These are phyloP conservation scores for Achaetomium macrosporum DNA, from an alignment of 2,329 filamentous ascomycete species.

Conservation along the genomic window DNA sequence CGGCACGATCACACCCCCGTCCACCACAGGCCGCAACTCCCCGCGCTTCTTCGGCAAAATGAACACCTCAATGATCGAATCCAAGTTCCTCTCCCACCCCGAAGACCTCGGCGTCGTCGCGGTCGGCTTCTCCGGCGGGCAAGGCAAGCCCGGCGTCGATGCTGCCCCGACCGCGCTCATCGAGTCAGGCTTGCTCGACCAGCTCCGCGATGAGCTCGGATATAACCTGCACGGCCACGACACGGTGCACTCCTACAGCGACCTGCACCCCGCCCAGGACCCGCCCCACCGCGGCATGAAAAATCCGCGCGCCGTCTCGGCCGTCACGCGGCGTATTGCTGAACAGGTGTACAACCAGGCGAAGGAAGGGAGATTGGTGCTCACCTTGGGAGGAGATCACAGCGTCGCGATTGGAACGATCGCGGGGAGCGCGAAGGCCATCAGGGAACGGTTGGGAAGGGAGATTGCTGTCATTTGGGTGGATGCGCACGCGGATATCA, in stretches of 20 bases:
- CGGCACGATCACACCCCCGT: slow-evolving; percentile 4
- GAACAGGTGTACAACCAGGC: slow-evolving; percentile 86
- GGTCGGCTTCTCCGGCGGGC: slow-evolving; percentile 93
- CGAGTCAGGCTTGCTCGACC: slow-evolving; percentile 75
- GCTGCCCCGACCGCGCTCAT: slow-evolving; percentile 85
- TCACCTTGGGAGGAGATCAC: slow-evolving; percentile 94
- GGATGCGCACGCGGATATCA: slow-evolving; percentile 96
- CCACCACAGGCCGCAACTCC: slow-evolving; percentile 5
- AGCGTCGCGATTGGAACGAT: slow-evolving; percentile 93
- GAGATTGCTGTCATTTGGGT: slow-evolving; percentile 98
- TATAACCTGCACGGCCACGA: slow-evolving; percentile 84
- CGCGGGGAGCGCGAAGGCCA: slow-evolving; percentile 78
- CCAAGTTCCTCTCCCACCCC: slow-evolving; percentile 73
- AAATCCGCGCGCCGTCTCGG: slow-evolving; percentile 78
- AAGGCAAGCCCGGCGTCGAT: slow-evolving; percentile 91
- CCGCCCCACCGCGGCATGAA: slow-evolving; percentile 89
- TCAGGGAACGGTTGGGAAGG: slow-evolving; percentile 70
- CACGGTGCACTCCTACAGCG: slow-evolving; percentile 73
- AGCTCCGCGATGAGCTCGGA: slow-evolving; percentile 77
- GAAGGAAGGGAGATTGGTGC: slow-evolving; percentile 72
- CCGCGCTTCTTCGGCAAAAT: slow-evolving; percentile 31
- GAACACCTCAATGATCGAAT: slow-evolving; percentile 49
- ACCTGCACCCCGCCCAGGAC: slow-evolving; percentile 65
- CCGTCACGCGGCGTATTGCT: slow-evolving; percentile 74
- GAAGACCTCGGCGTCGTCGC: slow-evolving; percentile 86